Conservation (phyloP, 2,329 filamentous ascomycete species). For the Colletotrichum falcatum region DNA sequence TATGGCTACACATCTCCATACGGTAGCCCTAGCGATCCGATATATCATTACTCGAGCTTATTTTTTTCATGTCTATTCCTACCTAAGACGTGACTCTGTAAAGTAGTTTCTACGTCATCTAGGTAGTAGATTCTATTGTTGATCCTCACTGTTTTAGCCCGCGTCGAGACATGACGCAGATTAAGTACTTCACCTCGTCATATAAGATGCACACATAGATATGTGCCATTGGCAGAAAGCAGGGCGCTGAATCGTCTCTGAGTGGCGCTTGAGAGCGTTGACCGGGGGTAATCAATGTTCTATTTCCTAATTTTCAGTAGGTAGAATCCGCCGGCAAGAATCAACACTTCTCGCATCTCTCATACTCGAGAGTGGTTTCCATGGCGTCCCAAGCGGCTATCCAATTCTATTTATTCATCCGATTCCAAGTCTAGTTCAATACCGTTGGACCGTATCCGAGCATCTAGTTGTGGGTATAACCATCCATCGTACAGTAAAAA, state of each 20-base stretch:
- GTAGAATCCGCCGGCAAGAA: no score
- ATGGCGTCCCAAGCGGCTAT: neutral
- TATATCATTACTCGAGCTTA: no score
- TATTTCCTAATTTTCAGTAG: no score
- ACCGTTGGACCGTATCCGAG: neutral
- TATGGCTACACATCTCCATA: no score
- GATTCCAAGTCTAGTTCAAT: neutral
- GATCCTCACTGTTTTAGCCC: neutral
- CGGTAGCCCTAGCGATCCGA: no score
- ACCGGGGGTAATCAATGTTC: no score
- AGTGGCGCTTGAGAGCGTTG: no score
- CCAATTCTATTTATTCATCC: neutral
- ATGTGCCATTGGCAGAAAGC: neutral
- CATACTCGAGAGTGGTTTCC: neutral
- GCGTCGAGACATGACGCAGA: neutral
- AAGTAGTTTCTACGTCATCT: no score
- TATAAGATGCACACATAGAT: neutral
- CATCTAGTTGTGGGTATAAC: conserved; percentile 4
- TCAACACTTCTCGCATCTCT: no score
- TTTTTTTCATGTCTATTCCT: no score
- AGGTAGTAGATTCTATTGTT: neutral
- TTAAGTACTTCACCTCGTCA: neutral
- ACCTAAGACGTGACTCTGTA: neutral
- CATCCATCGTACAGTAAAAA: neutral
- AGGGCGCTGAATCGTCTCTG: neutral